Percentiles rank a stretch among this genome's conserved stretches.
phyloP scores from a whole-genome alignment of 2,329 filamentous ascomycete genomes.

The Lecanosticta acicola region DNA sequence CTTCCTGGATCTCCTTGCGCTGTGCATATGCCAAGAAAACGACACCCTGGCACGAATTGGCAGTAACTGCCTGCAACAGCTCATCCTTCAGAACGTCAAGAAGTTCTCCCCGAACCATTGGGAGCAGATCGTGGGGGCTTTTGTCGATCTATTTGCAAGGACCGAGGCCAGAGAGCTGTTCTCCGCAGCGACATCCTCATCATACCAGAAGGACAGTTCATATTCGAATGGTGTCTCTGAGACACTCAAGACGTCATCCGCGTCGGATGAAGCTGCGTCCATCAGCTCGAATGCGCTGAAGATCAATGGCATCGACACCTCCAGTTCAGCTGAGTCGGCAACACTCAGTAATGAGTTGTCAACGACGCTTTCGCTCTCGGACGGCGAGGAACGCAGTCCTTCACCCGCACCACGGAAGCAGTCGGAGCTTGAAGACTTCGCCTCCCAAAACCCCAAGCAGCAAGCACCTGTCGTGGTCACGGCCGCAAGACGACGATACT shows the following conservation, averaged over 20 bases:
- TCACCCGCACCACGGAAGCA: slow-evolving; percentile 22
- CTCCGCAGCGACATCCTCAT: slow-evolving; percentile 60
- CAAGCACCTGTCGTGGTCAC: slow-evolving; percentile 90
- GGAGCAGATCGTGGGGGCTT: slow-evolving; percentile 89
- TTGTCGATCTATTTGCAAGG: slow-evolving; percentile 89
- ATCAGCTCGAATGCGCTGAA: slow-evolving; percentile 37
- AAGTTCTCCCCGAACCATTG: slow-evolving; percentile 87
- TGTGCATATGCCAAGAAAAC: slow-evolving; percentile 98
- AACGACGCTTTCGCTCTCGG: slow-evolving; percentile 14
- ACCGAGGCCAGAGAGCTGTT: slow-evolving; percentile 96
- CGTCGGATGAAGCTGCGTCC: slow-evolving; percentile 15
- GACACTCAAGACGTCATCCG: slow-evolving; percentile 11
- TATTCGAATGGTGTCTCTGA: slow-evolving; percentile 22
- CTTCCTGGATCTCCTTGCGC: slow-evolving; percentile 87
- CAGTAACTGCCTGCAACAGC: slow-evolving; percentile 93
- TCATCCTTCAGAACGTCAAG: slow-evolving; percentile 91
- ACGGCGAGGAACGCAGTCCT: slow-evolving; percentile 14
- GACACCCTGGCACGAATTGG: slow-evolving; percentile 97
- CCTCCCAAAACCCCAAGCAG: slow-evolving; percentile 56
- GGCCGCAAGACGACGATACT: slow-evolving; percentile 85
- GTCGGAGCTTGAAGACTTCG: slow-evolving; percentile 75
- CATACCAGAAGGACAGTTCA: slow-evolving; percentile 23
- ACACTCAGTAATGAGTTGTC: slow-evolving; percentile 11
- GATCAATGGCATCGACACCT: slow-evolving; percentile 35
- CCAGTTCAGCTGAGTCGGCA: slow-evolving; percentile 10